Evolutionary conservation across 225 moss, liverwort and hornwort genomes (phyloP).

Genomic region (Bryoerythrophyllum caledonicum): DNA sequence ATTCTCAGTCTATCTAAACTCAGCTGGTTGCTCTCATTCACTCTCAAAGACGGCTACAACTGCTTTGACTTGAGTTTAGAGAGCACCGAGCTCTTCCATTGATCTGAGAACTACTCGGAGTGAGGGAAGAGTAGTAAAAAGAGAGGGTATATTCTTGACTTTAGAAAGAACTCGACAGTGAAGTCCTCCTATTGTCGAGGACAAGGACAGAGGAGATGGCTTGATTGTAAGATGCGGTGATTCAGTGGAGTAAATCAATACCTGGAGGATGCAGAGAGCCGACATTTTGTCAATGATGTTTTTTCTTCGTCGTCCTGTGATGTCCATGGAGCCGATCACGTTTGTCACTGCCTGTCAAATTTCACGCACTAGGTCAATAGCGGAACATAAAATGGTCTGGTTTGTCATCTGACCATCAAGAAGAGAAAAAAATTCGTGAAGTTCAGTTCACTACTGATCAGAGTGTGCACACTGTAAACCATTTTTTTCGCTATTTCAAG

Average conservation of each 20-base stretch:
- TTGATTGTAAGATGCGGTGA: neutral
- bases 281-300: constrained; percentile 84
- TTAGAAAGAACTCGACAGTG: neutral
- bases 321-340: constrained; percentile 63
- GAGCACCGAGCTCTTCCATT: too few species aligned
- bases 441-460: neutral
- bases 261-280: constrained; percentile 86
- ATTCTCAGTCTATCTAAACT: too few species aligned
- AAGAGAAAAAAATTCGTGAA: neutral
- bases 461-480: neutral
- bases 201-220: neutral
- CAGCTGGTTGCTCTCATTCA: too few species aligned
- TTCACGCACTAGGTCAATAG: neutral
- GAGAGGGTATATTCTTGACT: too few species aligned
- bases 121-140: too few species aligned
- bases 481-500: neutral
- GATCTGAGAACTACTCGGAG: too few species aligned
- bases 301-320: constrained; percentile 55
- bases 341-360: constrained; percentile 66
- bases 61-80: too few species aligned
- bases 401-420: neutral
- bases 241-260: constrained; percentile 10
- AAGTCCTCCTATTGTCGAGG: neutral
- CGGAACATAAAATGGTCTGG: neutral
- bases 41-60: too few species aligned